A percentile compares a stretch with the other conserved stretches of the same genome.
Evolutionary conservation across 2,329 filamentous ascomycete genomes (phyloP).

Genomic region (Epichloe aotearoae): DNA sequence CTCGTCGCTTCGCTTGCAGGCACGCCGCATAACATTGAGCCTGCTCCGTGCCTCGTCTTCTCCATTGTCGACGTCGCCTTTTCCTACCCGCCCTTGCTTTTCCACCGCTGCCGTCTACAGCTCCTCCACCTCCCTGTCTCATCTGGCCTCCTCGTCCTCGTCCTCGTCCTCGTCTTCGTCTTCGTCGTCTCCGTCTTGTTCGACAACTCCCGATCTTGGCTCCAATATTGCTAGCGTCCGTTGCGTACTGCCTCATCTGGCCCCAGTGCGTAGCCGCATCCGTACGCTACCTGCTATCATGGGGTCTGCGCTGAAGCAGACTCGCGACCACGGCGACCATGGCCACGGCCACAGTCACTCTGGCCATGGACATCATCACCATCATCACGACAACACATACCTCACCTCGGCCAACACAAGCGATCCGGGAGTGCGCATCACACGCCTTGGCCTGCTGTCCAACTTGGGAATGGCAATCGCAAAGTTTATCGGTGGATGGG

Average conservation of each 20-base stretch:
- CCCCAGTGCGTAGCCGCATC: constrained; percentile 11
- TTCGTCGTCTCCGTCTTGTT: constrained; percentile 1
- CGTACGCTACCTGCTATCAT: constrained; percentile 14
- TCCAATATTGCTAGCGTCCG: background rate
- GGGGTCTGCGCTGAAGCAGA: constrained; percentile 19
- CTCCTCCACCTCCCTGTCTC: background rate
- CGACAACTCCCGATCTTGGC: constrained; percentile 3
- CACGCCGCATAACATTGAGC: background rate
- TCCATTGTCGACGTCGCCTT: background rate
- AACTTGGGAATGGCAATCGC: constrained; percentile 90
- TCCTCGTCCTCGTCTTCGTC: background rate
- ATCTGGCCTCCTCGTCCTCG: background rate
- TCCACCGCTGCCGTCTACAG: background rate
- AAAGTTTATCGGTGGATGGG: constrained; percentile 84
- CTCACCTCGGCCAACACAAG: constrained; percentile 77
- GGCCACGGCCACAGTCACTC: constrained; percentile 34
- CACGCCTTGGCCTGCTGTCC: constrained; percentile 50
- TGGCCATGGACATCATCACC: constrained; percentile 51
- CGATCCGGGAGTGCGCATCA: constrained; percentile 52
- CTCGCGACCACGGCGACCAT: constrained; percentile 19
- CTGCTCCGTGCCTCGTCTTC: background rate
- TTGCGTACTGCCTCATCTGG: constrained; percentile 10
- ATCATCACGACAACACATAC: constrained; percentile 86
- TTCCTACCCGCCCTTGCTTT: constrained; percentile 3
- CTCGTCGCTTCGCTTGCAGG: background rate